These are phyloP conservation scores for Fusarium vanettenii DNA, from an alignment of 2,329 filamentous ascomycete genomes.

Conservation along the genomic window DNA sequence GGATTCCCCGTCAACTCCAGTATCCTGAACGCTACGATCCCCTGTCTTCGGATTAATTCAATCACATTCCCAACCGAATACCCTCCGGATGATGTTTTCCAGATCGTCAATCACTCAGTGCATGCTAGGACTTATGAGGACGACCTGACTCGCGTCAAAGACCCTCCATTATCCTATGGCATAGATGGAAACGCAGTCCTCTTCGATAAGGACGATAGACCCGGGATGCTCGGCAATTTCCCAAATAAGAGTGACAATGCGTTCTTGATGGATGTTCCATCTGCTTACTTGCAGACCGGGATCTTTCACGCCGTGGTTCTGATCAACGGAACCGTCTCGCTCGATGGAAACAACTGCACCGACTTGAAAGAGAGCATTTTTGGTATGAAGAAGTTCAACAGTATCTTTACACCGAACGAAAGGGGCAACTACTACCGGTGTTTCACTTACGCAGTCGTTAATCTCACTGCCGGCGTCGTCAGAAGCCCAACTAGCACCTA, in stretches of 20 bases:
- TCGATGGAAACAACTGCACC: not conserved
- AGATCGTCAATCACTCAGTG: not conserved
- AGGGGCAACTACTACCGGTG: not conserved
- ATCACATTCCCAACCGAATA: not conserved
- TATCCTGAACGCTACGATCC: not conserved
- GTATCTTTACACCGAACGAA: not conserved
- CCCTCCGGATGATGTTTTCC: not conserved
- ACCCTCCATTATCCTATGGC: not conserved
- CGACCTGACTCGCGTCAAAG: not conserved
- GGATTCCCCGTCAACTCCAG: not conserved
- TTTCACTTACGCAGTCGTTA: not conserved
- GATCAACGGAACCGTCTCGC: not conserved
- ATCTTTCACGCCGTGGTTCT: not conserved
- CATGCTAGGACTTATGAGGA: not conserved
- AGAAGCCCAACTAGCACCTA: not conserved
- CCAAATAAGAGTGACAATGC: not conserved
- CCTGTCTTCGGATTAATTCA: not conserved
- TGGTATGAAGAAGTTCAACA: not conserved
- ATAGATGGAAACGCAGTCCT: not conserved
- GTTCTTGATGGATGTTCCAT: not conserved
- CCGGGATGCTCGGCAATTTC: not conserved
- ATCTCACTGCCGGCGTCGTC: not conserved
- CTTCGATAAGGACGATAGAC: not conserved
- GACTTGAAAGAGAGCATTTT: not conserved
- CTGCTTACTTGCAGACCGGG: not conserved